These are phyloP conservation scores for Kuraishia ogatae DNA, from an alignment of 805 yeast species.

Conservation along the genomic window DNA sequence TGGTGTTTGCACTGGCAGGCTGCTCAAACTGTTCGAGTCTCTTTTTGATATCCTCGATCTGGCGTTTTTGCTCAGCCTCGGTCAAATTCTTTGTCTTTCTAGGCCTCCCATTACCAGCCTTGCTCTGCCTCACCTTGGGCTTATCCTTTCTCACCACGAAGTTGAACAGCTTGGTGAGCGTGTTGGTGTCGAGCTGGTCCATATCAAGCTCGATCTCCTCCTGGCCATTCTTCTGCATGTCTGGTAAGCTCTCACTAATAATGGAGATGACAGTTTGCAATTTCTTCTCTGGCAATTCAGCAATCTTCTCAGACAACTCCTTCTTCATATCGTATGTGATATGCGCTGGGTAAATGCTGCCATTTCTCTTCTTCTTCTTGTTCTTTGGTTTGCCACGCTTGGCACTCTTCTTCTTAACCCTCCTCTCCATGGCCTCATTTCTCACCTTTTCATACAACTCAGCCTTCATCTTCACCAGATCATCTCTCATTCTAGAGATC, in stretches of 20 bases:
- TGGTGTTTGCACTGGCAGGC: slow-evolving; percentile 37
- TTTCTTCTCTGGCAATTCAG: slow-evolving; percentile 66
- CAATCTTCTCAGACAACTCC: slow-evolving; percentile 81
- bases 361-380: slow-evolving; percentile 9
- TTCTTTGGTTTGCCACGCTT: slow-evolving; percentile 13
- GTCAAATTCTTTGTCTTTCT: slow-evolving; percentile 39
- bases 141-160: slow-evolving; percentile 51
- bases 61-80: slow-evolving; percentile 58
- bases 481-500: slow-evolving; percentile 74
- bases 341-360: slow-evolving; percentile 21
- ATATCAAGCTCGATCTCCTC: slow-evolving; percentile 94
- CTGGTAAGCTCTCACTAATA: slow-evolving; percentile 70
- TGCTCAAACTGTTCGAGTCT: slow-evolving; percentile 65
- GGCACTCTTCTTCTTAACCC: slow-evolving; percentile 28
- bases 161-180: slow-evolving; percentile 76
- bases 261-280: slow-evolving; percentile 77
- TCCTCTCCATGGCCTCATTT: slow-evolving; percentile 50
- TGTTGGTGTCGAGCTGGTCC: slow-evolving; percentile 81
- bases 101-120: slow-evolving; percentile 10
- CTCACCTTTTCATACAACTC: slow-evolving; percentile 62
- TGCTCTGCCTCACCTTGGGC: slow-evolving; percentile 25
- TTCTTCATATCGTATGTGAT: slow-evolving; percentile 96
- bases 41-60: slow-evolving; percentile 63
- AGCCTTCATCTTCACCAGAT: slow-evolving; percentile 73
- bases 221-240: slow-evolving; percentile 40